Conservation (phyloP, 257 asterid species). For the Avicennia marina region DNA sequence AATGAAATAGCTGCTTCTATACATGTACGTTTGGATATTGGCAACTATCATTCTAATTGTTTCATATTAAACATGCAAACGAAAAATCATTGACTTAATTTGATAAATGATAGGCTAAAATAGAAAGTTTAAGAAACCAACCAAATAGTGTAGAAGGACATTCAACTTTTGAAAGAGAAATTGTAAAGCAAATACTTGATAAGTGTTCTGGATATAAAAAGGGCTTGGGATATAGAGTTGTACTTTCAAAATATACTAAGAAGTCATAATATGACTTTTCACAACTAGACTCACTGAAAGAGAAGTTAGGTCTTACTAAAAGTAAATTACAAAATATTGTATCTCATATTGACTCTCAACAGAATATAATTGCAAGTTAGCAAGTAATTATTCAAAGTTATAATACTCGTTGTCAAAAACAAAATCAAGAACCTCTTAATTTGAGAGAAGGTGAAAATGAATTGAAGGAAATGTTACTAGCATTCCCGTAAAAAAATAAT, state of each 20-base stretch:
- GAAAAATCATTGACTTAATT: not conserved
- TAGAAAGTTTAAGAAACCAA: not conserved
- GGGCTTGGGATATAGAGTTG: not conserved
- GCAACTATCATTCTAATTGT: not conserved
- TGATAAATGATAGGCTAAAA: not conserved
- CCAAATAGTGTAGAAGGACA: not conserved
- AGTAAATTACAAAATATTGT: not conserved
- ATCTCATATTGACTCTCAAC: not conserved
- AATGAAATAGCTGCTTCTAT: not conserved
- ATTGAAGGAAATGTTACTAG: no score
- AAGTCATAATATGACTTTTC: no score
- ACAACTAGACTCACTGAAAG: no score
- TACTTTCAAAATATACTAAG: not conserved
- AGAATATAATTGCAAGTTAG: not conserved
- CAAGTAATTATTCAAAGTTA: not conserved
- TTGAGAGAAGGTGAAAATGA: no score
- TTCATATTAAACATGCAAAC: not conserved
- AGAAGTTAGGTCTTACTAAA: no score
- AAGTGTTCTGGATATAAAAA: not conserved
- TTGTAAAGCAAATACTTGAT: not conserved
- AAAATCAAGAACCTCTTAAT: no score
- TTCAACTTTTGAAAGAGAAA: not conserved
- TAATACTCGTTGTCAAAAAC: no score
- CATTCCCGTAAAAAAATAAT: no score
- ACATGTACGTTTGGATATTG: not conserved